Conservation (phyloP, 768 basidiomycete species). For the Austroboletus festivus region DNA sequence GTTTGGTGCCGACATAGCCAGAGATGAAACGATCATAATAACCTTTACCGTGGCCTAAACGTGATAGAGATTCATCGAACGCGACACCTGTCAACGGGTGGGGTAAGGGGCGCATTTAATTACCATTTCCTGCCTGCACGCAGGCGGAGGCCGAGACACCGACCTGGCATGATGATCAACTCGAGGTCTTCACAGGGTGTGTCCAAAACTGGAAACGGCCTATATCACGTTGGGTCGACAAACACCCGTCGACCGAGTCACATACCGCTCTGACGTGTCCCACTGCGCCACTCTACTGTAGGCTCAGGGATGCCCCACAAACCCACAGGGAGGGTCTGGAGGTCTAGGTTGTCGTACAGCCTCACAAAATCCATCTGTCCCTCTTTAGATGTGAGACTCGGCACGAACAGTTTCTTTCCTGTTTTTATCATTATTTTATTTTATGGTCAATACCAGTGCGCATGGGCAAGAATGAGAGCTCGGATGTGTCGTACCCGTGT, state of each 20-base stretch:
- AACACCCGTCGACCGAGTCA: constrained; percentile 8
- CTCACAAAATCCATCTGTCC: constrained; percentile 63
- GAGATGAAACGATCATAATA: constrained; percentile 77
- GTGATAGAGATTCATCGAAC: constrained; percentile 64
- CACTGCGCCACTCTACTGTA: constrained; percentile 38
- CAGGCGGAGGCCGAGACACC: constrained; percentile 15
- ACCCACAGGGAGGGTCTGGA: constrained; percentile 53
- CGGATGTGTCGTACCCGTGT: constrained; percentile 43
- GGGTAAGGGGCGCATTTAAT: constrained; percentile 7
- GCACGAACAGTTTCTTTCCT: constrained; percentile 72
- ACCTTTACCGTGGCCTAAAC: constrained; percentile 81
- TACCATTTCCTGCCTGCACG: constrained; percentile 7
- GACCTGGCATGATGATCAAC: constrained; percentile 68
- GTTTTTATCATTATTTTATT: no score
- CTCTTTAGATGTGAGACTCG: constrained; percentile 50
- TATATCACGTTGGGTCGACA: background rate
- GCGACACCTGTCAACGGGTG: constrained; percentile 53
- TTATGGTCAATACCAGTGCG: no score
- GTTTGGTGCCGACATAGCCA: constrained; percentile 42
- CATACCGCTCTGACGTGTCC: constrained; percentile 52
- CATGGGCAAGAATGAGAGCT: background rate
- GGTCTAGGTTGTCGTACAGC: constrained; percentile 57
- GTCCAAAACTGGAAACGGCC: constrained; percentile 28
- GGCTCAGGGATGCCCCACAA: constrained; percentile 80
- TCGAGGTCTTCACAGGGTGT: constrained; percentile 45